These are phyloP conservation scores for Aegilops umbellulata DNA, from an alignment of 176 grass and related monocot genomes.

Conservation along the genomic window DNA sequence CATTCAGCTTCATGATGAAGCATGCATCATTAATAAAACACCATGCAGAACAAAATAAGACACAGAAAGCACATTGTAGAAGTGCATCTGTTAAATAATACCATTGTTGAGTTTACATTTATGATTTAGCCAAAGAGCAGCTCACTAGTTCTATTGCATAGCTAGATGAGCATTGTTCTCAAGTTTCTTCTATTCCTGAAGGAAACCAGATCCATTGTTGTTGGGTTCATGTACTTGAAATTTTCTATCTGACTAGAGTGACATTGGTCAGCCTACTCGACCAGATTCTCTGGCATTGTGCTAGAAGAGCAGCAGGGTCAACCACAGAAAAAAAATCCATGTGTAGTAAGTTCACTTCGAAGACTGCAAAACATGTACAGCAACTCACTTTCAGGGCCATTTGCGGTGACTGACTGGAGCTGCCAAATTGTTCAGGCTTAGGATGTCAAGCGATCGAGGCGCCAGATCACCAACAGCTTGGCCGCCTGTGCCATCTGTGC, in stretches of 20 bases:
- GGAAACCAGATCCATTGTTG: neutral
- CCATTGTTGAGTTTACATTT: neutral
- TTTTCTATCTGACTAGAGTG: neutral
- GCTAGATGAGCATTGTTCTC: neutral
- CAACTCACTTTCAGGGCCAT: slow-evolving; percentile 43
- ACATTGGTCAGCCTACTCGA: neutral
- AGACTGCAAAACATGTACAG: slow-evolving; percentile 6
- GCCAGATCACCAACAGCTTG: slow-evolving; percentile 38
- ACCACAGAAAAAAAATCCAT: slow-evolving; percentile 23
- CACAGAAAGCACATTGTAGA: neutral
- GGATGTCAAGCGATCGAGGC: slow-evolving; percentile 72
- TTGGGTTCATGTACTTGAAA: neutral
- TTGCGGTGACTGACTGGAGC: slow-evolving; percentile 34
- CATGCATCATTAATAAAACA: slow-evolving; percentile 7
- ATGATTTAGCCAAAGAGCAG: neutral
- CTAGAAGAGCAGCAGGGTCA: slow-evolving; percentile 16
- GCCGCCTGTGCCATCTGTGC: neutral
- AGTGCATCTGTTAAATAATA: neutral
- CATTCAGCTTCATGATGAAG: slow-evolving; percentile 30
- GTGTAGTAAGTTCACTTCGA: neutral
- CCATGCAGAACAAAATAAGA: neutral
- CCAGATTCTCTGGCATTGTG: neutral
- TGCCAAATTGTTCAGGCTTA: slow-evolving; percentile 69
- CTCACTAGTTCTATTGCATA: neutral
- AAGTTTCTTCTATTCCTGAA: neutral